Base-by-base conservation (phyloP, 2,329 filamentous ascomycete genomes). In the Aspergillus fumigatiaffinis region DNA sequence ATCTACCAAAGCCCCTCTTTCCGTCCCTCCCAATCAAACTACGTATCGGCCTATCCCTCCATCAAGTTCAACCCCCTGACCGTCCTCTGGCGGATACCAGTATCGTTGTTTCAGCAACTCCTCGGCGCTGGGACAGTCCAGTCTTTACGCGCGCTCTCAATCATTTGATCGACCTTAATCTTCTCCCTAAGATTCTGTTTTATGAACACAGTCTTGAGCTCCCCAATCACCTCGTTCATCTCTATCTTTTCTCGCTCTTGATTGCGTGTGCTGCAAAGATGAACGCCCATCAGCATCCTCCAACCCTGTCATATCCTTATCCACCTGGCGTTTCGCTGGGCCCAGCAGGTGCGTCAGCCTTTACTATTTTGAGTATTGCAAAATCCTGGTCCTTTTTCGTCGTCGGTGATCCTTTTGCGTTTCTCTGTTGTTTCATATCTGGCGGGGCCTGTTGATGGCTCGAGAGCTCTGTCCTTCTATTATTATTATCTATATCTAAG, bases 341-440 rank as follows among this genome's bases (percentile, higher is more conserved):
- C 51, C 64, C 65, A 56, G 65, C 66, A 70, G 69, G 71, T 73
- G 63, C 68, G 71, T 73, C 66, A 68, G 59, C 49, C 52, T 51
- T 62, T 55, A 38, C 51, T 50, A 49, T 55, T 57, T 20, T 50
- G 50, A 47, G 50, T 32, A 25, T 50, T 49, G 53, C 48, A 41
- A 57, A 51, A 46, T 51, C 51, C 49, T 57, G 42, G 48, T 51
- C 54, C 35, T 51, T 32, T 52, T 46, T 51, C 41, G 38, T 46
- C 32, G 52, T 47, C 10, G 42, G 20, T 14, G 42, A 46, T 46
- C n/a, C 8, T 23, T 23, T 9, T 47, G 23, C 23, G 44, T 57
- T 51, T 35, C 17, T 44, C 56, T 51, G 44, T 38, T 60, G 62
- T 65, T 63, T 66, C 62, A 66, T 51, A 38, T 64, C 50, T 20